phyloP scores from a whole-genome alignment of 108 stramenopile genomes.

The Poteriospumella lacustris region DNA sequence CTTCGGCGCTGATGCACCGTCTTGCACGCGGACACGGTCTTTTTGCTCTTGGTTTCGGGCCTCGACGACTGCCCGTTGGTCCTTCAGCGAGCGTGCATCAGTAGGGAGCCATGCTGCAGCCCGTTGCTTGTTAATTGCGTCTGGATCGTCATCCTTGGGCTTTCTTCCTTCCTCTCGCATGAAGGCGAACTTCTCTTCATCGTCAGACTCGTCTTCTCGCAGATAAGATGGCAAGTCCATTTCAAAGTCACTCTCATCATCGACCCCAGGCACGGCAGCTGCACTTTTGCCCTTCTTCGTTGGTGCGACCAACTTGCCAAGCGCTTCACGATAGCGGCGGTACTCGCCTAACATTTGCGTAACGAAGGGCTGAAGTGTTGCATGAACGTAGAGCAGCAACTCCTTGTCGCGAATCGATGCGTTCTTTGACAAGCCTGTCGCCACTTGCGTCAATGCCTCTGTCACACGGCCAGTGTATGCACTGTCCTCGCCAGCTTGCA shows the following conservation, averaged over 20 bases:
- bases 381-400: constrained; percentile 51
- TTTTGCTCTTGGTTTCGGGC: constrained; percentile 28
- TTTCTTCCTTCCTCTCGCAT: neutral
- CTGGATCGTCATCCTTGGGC: neutral
- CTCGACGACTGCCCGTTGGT: neutral
- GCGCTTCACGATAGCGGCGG: neutral
- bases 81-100: neutral
- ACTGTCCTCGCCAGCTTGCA: constrained; percentile 36
- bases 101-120: constrained; percentile 4
- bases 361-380: constrained; percentile 47
- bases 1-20: constrained; percentile 45
- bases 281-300: too few relatives aligned
- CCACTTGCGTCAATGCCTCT: constrained; percentile 40
- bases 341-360: constrained; percentile 16
- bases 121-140: neutral
- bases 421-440: constrained; percentile 41
- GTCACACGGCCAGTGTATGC: neutral
- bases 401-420: constrained; percentile 42
- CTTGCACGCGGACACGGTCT: constrained; percentile 33
- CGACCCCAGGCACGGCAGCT: neutral
- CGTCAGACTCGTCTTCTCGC: constrained; percentile 32
- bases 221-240: neutral
- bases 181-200: constrained; percentile 16
- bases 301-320: neutral
- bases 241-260: constrained; percentile 16